Evolutionary conservation across 2,329 filamentous ascomycete species (phyloP).

Genomic region (Fusarium anguioides): DNA sequence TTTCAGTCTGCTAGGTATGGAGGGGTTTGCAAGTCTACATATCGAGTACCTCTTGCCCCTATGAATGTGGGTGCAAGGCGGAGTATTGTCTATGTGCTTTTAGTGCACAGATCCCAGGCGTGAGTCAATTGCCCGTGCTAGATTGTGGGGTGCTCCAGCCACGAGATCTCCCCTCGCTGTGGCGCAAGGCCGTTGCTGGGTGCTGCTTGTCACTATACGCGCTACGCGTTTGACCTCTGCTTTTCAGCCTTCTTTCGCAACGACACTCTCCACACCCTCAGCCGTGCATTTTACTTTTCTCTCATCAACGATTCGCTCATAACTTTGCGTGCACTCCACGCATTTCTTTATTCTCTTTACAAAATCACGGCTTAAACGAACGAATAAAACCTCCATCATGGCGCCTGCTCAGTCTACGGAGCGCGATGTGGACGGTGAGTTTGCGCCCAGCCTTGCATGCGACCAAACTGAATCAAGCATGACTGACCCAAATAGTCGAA

Average conservation of each 20-base stretch:
- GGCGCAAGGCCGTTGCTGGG: conserved; percentile 39
- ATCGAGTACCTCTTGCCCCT: background rate
- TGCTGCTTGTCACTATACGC: conserved; percentile 47
- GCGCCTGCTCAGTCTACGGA: conserved; percentile 52
- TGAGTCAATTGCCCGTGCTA: conserved; percentile 38
- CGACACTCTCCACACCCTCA: conserved; percentile 31
- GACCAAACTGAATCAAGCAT: background rate
- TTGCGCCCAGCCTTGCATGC: conserved; percentile 19
- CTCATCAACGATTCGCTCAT: conserved; percentile 15
- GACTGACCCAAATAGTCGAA: conserved; percentile 43
- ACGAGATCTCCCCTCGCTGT: conserved; percentile 27
- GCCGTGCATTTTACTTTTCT: conserved; percentile 33
- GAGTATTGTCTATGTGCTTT: background rate
- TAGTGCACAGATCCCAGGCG: background rate
- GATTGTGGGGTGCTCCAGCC: conserved; percentile 18
- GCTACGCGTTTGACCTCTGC: conserved; percentile 49
- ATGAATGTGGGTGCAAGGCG: background rate
- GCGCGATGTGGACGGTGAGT: conserved; percentile 53
- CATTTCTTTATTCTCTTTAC: background rate
- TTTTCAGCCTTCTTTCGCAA: conserved; percentile 48
- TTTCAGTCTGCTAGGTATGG: conserved; percentile 27
- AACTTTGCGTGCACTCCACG: background rate
- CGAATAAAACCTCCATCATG: conserved; percentile 42
- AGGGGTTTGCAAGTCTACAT: conserved; percentile 27
- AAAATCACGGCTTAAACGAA: background rate